Percentiles rank a stretch among this genome's conserved stretches.
Evolutionary conservation across 331 rosid species (phyloP).

Genomic region (Cydonia oblonga): DNA sequence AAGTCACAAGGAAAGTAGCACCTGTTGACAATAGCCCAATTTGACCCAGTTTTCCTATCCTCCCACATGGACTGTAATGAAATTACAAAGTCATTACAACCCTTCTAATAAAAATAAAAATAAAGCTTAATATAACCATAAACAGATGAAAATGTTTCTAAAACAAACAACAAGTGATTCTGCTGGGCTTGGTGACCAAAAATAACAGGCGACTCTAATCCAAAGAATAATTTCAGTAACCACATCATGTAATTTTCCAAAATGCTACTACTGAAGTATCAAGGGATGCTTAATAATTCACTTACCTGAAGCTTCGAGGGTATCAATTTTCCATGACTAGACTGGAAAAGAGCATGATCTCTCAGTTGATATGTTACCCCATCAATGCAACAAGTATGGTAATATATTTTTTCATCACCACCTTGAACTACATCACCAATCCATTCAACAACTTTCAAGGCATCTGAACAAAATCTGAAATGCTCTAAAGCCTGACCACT

Average conservation of each 20-base stretch:
- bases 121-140: neutral
- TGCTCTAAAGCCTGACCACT: constrained; percentile 21
- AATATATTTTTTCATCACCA: constrained; percentile 39
- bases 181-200: neutral
- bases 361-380: constrained; percentile 55
- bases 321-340: constrained; percentile 38
- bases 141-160: neutral
- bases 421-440: constrained; percentile 35
- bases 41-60: constrained; percentile 53
- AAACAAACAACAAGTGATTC: constrained; percentile 15
- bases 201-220: no score
- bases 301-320: constrained; percentile 82
- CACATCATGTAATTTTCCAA: no score
- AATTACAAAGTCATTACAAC: constrained; percentile 10
- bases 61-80: constrained; percentile 78
- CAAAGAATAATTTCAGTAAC: no score
- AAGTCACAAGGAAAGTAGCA: constrained; percentile 76
- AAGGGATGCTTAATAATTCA: constrained; percentile 12
- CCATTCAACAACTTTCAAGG: constrained; percentile 55
- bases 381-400: constrained; percentile 51
- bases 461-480: constrained; percentile 30
- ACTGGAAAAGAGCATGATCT: constrained; percentile 52
- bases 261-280: constrained; percentile 1
- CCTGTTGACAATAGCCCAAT: constrained; percentile 45
- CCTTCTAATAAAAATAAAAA: neutral